Conservation (phyloP, 768 basidiomycete genomes). For the Leucogyrophana mollusca region DNA sequence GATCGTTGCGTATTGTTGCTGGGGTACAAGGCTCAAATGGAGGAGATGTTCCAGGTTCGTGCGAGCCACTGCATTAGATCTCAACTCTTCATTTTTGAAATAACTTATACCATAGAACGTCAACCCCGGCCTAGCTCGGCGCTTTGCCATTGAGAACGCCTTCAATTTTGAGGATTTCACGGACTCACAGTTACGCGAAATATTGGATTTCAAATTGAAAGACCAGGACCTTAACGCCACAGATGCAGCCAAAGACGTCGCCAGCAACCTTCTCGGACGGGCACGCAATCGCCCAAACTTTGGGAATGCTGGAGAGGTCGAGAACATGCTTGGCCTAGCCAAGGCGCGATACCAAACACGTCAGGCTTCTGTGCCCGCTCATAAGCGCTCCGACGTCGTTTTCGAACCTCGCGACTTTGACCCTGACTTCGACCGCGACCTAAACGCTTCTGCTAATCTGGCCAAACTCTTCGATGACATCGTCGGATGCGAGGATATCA, state of each 20-base stretch:
- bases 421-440: conserved; percentile 52
- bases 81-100: neutral
- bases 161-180: conserved; percentile 70
- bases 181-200: conserved; percentile 47
- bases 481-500: conserved; percentile 56
- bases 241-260: conserved; percentile 52
- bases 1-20: conserved; percentile 66
- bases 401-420: conserved; percentile 58
- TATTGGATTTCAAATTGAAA: conserved; percentile 56
- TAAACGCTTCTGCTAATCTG: conserved; percentile 49
- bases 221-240: conserved; percentile 58
- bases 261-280: conserved; percentile 43
- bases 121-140: conserved; percentile 63
- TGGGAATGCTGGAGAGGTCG: conserved; percentile 64
- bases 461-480: conserved; percentile 59
- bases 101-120: conserved; percentile 47
- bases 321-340: conserved; percentile 53
- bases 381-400: conserved; percentile 19
- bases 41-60: conserved; percentile 71
- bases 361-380: conserved; percentile 21
- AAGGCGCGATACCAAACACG: conserved; percentile 48
- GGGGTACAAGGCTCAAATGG: conserved; percentile 65
- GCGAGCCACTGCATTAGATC: neutral
- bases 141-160: conserved; percentile 67
- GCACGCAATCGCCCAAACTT: conserved; percentile 53